Conservation (phyloP, 768 basidiomycete genomes). For the Crucibulum laeve region DNA sequence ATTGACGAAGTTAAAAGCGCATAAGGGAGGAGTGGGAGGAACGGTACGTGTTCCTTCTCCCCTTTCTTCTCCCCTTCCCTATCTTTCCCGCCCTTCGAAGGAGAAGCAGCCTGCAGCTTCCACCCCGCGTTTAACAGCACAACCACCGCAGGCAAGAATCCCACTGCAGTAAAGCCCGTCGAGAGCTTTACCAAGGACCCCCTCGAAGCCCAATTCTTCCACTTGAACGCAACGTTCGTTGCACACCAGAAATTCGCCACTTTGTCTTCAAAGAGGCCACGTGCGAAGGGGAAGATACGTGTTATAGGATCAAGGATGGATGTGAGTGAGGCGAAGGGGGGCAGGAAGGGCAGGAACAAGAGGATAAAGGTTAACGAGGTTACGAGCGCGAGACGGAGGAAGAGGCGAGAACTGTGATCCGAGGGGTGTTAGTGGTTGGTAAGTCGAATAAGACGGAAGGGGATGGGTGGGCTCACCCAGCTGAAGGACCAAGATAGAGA, state of each 20-base stretch:
- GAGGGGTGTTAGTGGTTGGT: background rate
- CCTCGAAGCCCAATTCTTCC: conserved; percentile 53
- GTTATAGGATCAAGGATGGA: conserved; percentile 59
- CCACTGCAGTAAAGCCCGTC: conserved; percentile 58
- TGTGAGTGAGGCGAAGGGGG: conserved; percentile 50
- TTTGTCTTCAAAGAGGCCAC: conserved; percentile 92
- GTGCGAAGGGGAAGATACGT: conserved; percentile 88
- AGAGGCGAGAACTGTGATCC: conserved; percentile 38
- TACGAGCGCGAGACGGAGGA: conserved; percentile 60
- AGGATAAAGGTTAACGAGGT: conserved; percentile 61
- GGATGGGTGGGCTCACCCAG: conserved; percentile 50
- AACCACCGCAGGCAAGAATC: conserved; percentile 61
- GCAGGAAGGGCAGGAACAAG: conserved; percentile 79
- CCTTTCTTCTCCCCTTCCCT: conserved; percentile 8
- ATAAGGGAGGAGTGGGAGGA: conserved; percentile 72
- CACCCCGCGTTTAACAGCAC: conserved; percentile 34
- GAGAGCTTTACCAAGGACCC: conserved; percentile 61
- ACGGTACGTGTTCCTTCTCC: conserved; percentile 31
- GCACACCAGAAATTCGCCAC: conserved; percentile 99
- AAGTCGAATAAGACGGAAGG: background rate
- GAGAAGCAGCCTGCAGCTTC: conserved; percentile 10
- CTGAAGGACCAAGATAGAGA: conserved; percentile 62
- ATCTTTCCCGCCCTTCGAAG: conserved; percentile 1
- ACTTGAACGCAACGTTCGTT: conserved; percentile 84
- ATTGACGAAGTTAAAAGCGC: conserved; percentile 77